Evolutionary conservation across 2,329 filamentous ascomycete genomes (phyloP).

Genomic region (Elsinoe arachidis): DNA sequence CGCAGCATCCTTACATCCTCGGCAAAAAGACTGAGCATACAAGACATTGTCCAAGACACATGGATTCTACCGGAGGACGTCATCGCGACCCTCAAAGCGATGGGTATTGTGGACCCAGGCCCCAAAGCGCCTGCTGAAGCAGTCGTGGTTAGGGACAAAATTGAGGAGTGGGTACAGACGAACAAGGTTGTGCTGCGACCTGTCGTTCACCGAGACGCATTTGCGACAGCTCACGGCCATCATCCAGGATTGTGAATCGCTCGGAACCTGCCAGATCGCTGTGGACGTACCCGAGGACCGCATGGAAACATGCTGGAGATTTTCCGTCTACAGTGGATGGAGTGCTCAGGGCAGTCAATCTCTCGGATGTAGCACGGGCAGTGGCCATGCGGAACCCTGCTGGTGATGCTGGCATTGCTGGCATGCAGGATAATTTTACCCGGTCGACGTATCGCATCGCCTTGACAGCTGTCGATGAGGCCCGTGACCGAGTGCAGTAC

Average conservation of each 20-base stretch:
- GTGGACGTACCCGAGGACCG: background rate
- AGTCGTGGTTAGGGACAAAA: constrained; percentile 46
- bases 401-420: background rate
- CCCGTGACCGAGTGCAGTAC: background rate
- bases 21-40: constrained; percentile 52
- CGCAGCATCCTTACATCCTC: constrained; percentile 48
- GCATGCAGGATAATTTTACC: background rate
- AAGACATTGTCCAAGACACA: constrained; percentile 64
- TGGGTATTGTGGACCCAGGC: constrained; percentile 57
- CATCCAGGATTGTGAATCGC: constrained; percentile 1
- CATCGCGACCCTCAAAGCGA: constrained; percentile 65
- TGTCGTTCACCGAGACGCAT: constrained; percentile 66
- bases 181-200: constrained; percentile 56
- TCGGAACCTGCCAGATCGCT: background rate
- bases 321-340: background rate
- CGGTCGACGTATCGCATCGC: background rate
- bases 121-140: constrained; percentile 44
- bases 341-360: background rate
- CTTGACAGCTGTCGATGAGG: background rate
- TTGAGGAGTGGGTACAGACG: constrained; percentile 58
- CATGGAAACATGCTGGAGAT: background rate
- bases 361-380: background rate
- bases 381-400: background rate
- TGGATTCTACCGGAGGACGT: constrained; percentile 84
- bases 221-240: constrained; percentile 39